Percentiles rank a stretch among this genome's conserved stretches.
Evolutionary conservation across 768 basidiomycete species (phyloP).

Genomic region (Suillus sp.): DNA sequence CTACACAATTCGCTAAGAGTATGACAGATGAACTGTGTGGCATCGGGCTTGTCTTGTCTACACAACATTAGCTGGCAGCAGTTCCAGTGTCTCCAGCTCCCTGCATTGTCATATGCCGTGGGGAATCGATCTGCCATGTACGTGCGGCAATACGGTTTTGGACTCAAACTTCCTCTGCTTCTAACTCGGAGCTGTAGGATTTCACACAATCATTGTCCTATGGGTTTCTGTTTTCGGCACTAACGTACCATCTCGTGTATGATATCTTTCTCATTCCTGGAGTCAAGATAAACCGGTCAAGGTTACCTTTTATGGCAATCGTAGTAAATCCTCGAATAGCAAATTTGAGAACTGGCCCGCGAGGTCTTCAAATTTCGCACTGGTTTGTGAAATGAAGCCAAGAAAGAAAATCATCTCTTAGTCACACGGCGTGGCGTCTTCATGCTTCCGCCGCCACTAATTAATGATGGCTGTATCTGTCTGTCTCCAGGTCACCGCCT

Average conservation of each 20-base stretch:
- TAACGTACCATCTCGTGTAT: background rate
- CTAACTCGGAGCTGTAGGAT: background rate
- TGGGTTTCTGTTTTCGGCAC: background rate
- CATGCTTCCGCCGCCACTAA: background rate
- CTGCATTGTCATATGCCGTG: background rate
- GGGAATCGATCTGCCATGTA: background rate
- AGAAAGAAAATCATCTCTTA: too few species aligned
- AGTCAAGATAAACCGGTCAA: background rate
- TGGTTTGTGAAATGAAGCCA: background rate
- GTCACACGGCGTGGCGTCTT: background rate
- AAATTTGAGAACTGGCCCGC: too few species aligned
- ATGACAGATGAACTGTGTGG: too few species aligned
- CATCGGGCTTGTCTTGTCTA: too few species aligned
- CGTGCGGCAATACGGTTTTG: background rate
- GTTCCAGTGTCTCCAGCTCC: background rate
- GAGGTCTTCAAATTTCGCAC: background rate
- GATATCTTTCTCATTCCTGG: background rate
- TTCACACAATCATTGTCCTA: background rate
- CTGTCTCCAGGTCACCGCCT: constrained; percentile 5
- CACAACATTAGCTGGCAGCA: background rate
- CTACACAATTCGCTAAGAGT: background rate
- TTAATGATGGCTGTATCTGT: background rate
- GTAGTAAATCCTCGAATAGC: background rate
- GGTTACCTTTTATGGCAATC: background rate
- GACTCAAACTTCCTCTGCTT: background rate